A percentile compares a stretch with the other conserved stretches of the same genome.
Conservation (phyloP, 2,329 filamentous ascomycete species). For the Cladophialophora psammophila region DNA sequence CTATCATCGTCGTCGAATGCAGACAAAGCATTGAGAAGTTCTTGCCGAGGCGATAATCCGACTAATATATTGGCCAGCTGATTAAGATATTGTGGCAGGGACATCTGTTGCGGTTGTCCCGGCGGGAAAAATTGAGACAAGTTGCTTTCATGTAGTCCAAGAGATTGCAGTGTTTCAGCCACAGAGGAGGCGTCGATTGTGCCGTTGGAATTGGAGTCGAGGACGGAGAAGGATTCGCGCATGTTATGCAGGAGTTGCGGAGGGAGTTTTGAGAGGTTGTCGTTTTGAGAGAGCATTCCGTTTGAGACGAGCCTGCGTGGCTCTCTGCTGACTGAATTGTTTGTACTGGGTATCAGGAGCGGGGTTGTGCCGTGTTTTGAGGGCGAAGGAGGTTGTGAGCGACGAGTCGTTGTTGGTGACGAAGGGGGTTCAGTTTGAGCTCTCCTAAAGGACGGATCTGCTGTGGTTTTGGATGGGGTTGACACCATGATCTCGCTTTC, state of each 20-base stretch:
- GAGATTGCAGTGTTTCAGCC: slow-evolving; percentile 73
- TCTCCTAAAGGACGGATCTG: slow-evolving; percentile 35
- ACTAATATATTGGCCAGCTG: slow-evolving; percentile 77
- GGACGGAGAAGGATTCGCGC: slow-evolving; percentile 90
- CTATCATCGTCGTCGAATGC: slow-evolving; percentile 97
- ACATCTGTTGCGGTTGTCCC: slow-evolving; percentile 73
- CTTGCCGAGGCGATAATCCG: slow-evolving; percentile 76
- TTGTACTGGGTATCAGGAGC: neutral
- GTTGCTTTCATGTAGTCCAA: slow-evolving; percentile 77
- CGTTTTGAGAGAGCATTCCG: slow-evolving; percentile 42
- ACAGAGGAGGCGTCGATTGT: slow-evolving; percentile 83
- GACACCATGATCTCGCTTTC: slow-evolving; percentile 42
- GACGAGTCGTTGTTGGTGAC: slow-evolving; percentile 46
- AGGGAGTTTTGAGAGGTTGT: slow-evolving; percentile 64
- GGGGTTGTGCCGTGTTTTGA: slow-evolving; percentile 17
- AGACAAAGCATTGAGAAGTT: slow-evolving; percentile 87
- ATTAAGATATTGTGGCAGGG: slow-evolving; percentile 85
- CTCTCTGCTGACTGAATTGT: slow-evolving; percentile 6
- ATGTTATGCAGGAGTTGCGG: slow-evolving; percentile 84
- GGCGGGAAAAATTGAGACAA: slow-evolving; percentile 85
- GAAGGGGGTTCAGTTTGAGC: slow-evolving; percentile 46
- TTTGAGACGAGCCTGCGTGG: slow-evolving; percentile 30
- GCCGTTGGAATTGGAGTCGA: slow-evolving; percentile 89
- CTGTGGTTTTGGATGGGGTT: slow-evolving; percentile 54
- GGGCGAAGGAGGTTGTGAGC: slow-evolving; percentile 3